Base-by-base conservation (phyloP, 2,329 filamentous ascomycete genomes). In the Colletotrichum theobromicola region DNA sequence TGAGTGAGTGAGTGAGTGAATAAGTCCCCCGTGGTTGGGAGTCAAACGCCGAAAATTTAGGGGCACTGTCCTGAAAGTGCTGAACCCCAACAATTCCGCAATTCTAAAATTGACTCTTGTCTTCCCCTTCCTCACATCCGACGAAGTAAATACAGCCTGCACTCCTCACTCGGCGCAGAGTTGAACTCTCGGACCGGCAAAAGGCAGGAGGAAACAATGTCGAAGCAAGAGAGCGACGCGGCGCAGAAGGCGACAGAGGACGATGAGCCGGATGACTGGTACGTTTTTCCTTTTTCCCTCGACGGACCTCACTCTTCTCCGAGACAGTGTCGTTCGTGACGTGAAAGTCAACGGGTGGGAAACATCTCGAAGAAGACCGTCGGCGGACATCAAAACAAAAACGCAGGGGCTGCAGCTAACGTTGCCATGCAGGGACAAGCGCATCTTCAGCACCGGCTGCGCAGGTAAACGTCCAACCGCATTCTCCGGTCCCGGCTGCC, bases 181-280 rank as follows among this genome's bases (percentile, higher is more conserved):
- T 21, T 21, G 18, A 4, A 24, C 1, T 30, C 0, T n/a, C 2
- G 0, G 18, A 16, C 2, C 24, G 35, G n/a, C 30, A 13, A 58
- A 2, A 8, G 2, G 9, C 4, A 21, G 13, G 12, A n/a, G 32
- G 34, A 42, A 34, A 24, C 35, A 72, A 83, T 92, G 91, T 89
- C 92, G 15, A 91, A 91, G 76, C 86, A 90, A 73, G 88, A 90
- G 75, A 89, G 78, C 67, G 78, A 85, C 53, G 79, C 82, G 61
- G 80, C 82, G 65, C 80, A 83, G 50, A 87, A 81, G 76, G 81
- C 82, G 7, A 30, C 55, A 0, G 91, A 92, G 46, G 94, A 96
- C 72, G 95, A 98, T 84, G 96, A 98, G 84, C 94, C 94, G 5
- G 97, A 98, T 88, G 96, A 98, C 75, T 98, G 96, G 97, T 98